Evolutionary conservation across 441 rosid species (phyloP), one percentile per base, ranked within the genome.

Genomic region (Erysimum cheiri): DNA sequence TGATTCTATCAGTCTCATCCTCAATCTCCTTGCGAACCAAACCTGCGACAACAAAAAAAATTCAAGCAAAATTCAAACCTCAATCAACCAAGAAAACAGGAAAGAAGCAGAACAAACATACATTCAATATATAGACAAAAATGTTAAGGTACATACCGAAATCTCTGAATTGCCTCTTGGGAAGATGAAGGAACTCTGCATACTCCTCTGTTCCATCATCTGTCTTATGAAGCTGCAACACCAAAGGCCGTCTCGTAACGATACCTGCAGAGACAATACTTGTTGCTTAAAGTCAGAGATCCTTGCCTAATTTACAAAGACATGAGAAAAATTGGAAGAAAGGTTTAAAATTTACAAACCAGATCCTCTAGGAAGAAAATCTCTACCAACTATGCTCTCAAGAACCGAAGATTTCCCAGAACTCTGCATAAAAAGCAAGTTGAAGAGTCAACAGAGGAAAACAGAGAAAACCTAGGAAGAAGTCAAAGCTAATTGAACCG

Each of bases 381-480:
- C 97, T 56, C 96, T 80, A 6, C 93, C 96, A 19, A 91, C 97
- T 48, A 91, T 82, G 76, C 97, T 89, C 87, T 92, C 96, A 77
- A 92, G 78, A 72, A 92, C 96, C 15, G 97, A 92, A 19, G 96
- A 89, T 70, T 92, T 92, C 48, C 96, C 97, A 37, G 97, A 92
- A 72, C 94, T 89, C 97, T 92, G 69, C 80, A 80, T 13, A 26
- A 46, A 14, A 46, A 2, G 0, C 2, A 68, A 63, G 53, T 22
- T 13, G 35, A 74, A 56, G 48, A 35, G 64, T 65, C 79, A 76
- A 70, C 58, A 26, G 9, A 43, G 5, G 7, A 46, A 36, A 60
- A 29, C 39, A 26, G 29, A 4, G 7, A 60, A 37, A 48, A 41
- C 63, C 24, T 36, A 76, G 7, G 63, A 52, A 31, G 59, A 52